These are phyloP conservation scores for Agaricus blazei DNA, from an alignment of 768 basidiomycete genomes.

Conservation along the genomic window DNA sequence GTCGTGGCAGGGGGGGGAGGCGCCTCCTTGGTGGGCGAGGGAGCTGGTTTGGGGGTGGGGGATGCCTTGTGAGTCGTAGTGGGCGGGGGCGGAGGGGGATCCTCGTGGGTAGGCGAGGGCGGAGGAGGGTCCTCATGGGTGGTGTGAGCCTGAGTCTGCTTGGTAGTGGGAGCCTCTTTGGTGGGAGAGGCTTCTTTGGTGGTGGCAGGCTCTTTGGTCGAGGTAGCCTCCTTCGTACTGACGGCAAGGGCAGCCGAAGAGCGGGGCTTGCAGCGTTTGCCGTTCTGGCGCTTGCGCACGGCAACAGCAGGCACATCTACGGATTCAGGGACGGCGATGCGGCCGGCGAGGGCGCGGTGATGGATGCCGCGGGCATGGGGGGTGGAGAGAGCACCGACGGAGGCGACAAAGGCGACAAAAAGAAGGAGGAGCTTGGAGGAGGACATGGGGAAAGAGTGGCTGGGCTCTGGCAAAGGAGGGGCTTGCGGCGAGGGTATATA, in stretches of 20 bases:
- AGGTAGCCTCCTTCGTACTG: slow-evolving; percentile 10
- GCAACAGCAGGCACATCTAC: slow-evolving; percentile 16
- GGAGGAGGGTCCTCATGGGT: slow-evolving; percentile 3
- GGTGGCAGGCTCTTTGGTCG: slow-evolving; percentile 5
- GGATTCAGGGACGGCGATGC: slow-evolving; percentile 29
- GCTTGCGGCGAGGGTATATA: neutral
- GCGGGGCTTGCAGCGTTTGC: slow-evolving; percentile 33
- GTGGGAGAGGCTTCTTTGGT: slow-evolving; percentile 9
- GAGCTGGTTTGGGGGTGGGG: slow-evolving; percentile 12
- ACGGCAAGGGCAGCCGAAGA: slow-evolving; percentile 16
- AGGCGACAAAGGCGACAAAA: slow-evolving; percentile 36
- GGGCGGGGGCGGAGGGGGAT: too few relatives aligned
- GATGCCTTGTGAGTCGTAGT: slow-evolving; percentile 12
- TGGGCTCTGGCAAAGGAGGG: slow-evolving; percentile 5
- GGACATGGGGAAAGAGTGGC: slow-evolving; percentile 26
- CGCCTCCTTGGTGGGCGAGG: slow-evolving; percentile 2
- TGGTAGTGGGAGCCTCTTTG: neutral
- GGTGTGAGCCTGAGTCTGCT: slow-evolving; percentile 3
- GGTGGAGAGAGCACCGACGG: slow-evolving; percentile 31
- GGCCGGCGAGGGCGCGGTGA: slow-evolving; percentile 40
- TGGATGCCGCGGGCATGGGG: slow-evolving; percentile 36
- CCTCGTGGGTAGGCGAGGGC: too few relatives aligned
- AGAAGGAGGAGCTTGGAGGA: slow-evolving; percentile 39
- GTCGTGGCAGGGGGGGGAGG: slow-evolving; percentile 7
- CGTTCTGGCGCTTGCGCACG: slow-evolving; percentile 25